Conservation (phyloP, 208 protist species). For the Crithidia acanthocephali region DNA sequence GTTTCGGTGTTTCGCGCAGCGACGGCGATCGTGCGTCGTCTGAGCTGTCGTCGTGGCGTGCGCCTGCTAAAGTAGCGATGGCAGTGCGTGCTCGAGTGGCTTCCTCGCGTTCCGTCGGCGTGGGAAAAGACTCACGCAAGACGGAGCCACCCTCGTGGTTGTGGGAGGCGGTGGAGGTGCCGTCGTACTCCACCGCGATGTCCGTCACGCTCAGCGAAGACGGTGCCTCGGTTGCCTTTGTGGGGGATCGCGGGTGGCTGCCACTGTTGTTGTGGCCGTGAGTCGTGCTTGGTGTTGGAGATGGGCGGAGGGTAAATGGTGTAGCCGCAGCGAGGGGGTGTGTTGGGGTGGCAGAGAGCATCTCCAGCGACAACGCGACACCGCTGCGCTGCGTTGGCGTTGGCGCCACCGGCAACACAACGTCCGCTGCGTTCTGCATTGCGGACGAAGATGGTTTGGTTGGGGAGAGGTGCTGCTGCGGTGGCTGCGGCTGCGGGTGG, state of each 20-base stretch:
- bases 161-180: not conserved
- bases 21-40: not conserved
- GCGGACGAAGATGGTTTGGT: not conserved
- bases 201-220: conserved; percentile 6
- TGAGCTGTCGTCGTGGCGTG: not conserved
- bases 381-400: not conserved
- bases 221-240: not conserved
- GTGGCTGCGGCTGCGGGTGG: too few species aligned
- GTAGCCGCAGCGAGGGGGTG: not conserved
- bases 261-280: not conserved
- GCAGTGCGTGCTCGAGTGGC: not conserved
- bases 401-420: too few species aligned
- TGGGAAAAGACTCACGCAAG: conserved; percentile 2
- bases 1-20: not conserved
- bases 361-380: not conserved
- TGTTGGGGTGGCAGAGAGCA: not conserved
- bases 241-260: not conserved
- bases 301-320: not conserved
- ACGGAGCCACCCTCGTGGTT: not conserved
- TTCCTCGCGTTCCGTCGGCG: conserved; percentile 11
- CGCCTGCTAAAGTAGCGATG: not conserved
- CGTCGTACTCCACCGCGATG: conserved; percentile 10
- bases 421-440: too few species aligned
- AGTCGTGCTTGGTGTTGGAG: not conserved
- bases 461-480: not conserved